phyloP scores from a whole-genome alignment of 1,284 basidiomycete genomes.

The Malassezia sympodialis region DNA sequence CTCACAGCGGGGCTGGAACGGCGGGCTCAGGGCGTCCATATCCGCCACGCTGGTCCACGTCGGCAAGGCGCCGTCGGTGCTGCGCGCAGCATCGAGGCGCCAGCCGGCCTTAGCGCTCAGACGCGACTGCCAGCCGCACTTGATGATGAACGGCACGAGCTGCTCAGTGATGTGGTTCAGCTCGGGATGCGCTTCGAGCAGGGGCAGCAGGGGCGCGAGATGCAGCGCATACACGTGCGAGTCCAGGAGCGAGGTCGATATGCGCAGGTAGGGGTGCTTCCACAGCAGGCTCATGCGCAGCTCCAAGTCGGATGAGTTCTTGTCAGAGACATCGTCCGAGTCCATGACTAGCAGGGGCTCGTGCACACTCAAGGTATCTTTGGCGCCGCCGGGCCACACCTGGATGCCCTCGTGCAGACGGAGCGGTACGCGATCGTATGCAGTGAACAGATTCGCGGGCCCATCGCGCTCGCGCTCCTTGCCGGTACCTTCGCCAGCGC shows the following conservation, averaged over 20 bases:
- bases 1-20: slow-evolving; percentile 15
- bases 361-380: slow-evolving; percentile 19
- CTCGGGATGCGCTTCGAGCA: slow-evolving; percentile 28
- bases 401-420: slow-evolving; percentile 18
- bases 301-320: slow-evolving; percentile 32
- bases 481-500: slow-evolving; percentile 38
- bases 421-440: slow-evolving; percentile 21
- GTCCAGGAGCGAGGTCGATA: slow-evolving; percentile 40
- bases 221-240: slow-evolving; percentile 40
- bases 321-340: slow-evolving; percentile 31
- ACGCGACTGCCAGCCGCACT: slow-evolving; percentile 38
- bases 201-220: slow-evolving; percentile 26
- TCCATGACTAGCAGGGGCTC: slow-evolving; percentile 32
- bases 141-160: slow-evolving; percentile 40
- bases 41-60: slow-evolving; percentile 5
- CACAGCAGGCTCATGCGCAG: slow-evolving; percentile 36
- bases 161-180: slow-evolving; percentile 41
- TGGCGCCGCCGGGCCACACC: slow-evolving; percentile 4
- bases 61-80: not conserved
- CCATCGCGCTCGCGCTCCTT: slow-evolving; percentile 45
- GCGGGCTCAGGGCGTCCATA: not conserved
- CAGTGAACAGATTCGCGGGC: slow-evolving; percentile 34
- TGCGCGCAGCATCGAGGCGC: not conserved
- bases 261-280: slow-evolving; percentile 27
- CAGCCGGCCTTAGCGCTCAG: slow-evolving; percentile 38